phyloP scores from a whole-genome alignment of 371 early-diverging fungal genomes.

The Gilbertella persicaria region DNA sequence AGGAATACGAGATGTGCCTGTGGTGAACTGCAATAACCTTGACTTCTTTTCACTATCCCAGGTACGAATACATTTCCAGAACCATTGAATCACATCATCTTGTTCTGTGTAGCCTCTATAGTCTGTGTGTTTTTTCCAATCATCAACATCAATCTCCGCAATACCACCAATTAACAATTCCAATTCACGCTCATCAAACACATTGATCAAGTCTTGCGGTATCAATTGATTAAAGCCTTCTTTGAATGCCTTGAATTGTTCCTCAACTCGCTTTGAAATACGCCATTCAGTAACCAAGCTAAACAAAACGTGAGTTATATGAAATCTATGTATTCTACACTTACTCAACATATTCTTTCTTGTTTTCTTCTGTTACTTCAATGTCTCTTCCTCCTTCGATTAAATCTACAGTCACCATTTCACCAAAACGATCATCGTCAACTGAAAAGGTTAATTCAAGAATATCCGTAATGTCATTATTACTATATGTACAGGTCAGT shows the following conservation, averaged over 20 bases:
- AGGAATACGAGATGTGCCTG: conserved; percentile 97
- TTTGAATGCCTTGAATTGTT: conserved; percentile 92
- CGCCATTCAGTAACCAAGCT: conserved; percentile 84
- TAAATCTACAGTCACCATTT: conserved; percentile 87
- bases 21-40: conserved; percentile 95
- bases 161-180: conserved; percentile 98
- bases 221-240: conserved; percentile 97
- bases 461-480: conserved; percentile 88
- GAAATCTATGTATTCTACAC: conserved; percentile 3
- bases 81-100: conserved; percentile 96
- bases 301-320: conserved; percentile 6
- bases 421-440: conserved; percentile 95
- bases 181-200: conserved; percentile 98
- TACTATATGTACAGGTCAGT: conserved; percentile 33
- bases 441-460: conserved; percentile 90
- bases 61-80: conserved; percentile 92
- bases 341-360: conserved; percentile 91
- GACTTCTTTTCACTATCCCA: conserved; percentile 95
- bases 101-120: conserved; percentile 96
- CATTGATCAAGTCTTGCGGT: conserved; percentile 88
- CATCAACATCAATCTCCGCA: conserved; percentile 98
- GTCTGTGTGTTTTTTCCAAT: conserved; percentile 99
- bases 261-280: conserved; percentile 84
- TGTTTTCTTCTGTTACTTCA: conserved; percentile 95
- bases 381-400: conserved; percentile 91